phyloP scores from a whole-genome alignment of 805 yeast genomes.

The Wickerhamomyces xylosicus region DNA sequence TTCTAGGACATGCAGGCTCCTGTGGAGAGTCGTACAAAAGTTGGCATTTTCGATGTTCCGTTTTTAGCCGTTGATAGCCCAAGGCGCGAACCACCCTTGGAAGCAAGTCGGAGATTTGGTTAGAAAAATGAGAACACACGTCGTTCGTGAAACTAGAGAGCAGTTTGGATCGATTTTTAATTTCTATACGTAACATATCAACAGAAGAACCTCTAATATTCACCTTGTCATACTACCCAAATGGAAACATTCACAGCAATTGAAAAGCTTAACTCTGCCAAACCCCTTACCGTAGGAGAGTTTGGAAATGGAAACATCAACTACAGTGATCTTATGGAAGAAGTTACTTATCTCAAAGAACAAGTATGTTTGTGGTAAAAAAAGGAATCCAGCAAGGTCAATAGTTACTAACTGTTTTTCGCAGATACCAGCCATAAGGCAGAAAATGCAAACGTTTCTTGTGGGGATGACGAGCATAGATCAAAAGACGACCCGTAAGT shows the following conservation, averaged over 20 bases:
- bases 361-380: constrained; percentile 12
- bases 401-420: constrained; percentile 1
- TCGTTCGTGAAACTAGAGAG: too few species aligned
- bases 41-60: too few species aligned
- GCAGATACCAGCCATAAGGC: constrained; percentile 23
- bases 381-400: not conserved
- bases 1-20: too few species aligned
- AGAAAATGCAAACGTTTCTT: constrained; percentile 28
- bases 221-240: too few species aligned
- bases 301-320: constrained; percentile 29
- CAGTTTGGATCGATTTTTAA: too few species aligned
- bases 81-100: too few species aligned
- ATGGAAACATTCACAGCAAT: constrained; percentile 21
- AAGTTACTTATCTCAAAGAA: constrained; percentile 24
- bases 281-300: constrained; percentile 25
- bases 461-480: constrained; percentile 30
- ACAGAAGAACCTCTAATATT: too few species aligned
- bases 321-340: constrained; percentile 24
- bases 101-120: too few species aligned
- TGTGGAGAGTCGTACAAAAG: too few species aligned
- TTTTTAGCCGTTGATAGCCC: too few species aligned
- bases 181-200: too few species aligned
- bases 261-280: constrained; percentile 17
- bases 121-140: too few species aligned
- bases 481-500: constrained; percentile 17